A percentile compares a stretch with the other conserved stretches of the same genome.
Evolutionary conservation across 2,329 filamentous ascomycete genomes (phyloP).

Genomic region (Cryphonectria radicalis): DNA sequence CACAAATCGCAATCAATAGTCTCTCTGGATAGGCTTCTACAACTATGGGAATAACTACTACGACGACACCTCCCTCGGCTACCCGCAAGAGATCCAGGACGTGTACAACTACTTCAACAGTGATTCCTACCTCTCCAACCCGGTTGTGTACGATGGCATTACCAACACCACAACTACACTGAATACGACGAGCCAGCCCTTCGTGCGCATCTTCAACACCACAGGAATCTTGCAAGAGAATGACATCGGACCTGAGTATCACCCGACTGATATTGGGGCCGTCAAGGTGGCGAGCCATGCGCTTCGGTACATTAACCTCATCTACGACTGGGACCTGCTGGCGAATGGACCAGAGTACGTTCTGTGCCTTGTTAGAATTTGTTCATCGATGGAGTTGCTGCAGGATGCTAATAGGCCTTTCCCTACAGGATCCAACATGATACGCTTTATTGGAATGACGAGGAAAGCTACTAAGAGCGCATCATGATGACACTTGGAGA

Average conservation of each 20-base stretch:
- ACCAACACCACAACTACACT: slow-evolving; percentile 43
- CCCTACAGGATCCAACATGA: slow-evolving; percentile 44
- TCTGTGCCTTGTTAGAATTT: slow-evolving; percentile 39
- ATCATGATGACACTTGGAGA: neutral
- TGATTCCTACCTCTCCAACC: slow-evolving; percentile 45
- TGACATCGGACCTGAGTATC: slow-evolving; percentile 61
- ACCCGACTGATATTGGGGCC: slow-evolving; percentile 65
- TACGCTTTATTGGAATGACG: slow-evolving; percentile 58
- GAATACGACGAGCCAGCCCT: slow-evolving; percentile 44
- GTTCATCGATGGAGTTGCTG: neutral
- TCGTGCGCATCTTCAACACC: slow-evolving; percentile 66
- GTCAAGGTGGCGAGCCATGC: slow-evolving; percentile 65
- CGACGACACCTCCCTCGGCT: slow-evolving; percentile 47
- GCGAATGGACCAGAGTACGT: slow-evolving; percentile 55
- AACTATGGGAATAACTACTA: slow-evolving; percentile 54
- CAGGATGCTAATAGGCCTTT: slow-evolving; percentile 16
- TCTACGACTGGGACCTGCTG: slow-evolving; percentile 60
- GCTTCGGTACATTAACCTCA: slow-evolving; percentile 59
- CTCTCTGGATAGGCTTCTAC: slow-evolving; percentile 59
- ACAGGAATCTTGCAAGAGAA: slow-evolving; percentile 65
- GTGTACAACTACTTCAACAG: slow-evolving; percentile 59
- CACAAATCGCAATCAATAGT: slow-evolving; percentile 37
- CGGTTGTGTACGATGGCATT: slow-evolving; percentile 45
- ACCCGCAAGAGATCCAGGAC: slow-evolving; percentile 53
- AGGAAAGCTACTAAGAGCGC: slow-evolving; percentile 44